Percentiles rank a stretch among this genome's conserved stretches.
phyloP scores from a whole-genome alignment of 2,329 filamentous ascomycete species.

The Stenocarpella maydis region DNA sequence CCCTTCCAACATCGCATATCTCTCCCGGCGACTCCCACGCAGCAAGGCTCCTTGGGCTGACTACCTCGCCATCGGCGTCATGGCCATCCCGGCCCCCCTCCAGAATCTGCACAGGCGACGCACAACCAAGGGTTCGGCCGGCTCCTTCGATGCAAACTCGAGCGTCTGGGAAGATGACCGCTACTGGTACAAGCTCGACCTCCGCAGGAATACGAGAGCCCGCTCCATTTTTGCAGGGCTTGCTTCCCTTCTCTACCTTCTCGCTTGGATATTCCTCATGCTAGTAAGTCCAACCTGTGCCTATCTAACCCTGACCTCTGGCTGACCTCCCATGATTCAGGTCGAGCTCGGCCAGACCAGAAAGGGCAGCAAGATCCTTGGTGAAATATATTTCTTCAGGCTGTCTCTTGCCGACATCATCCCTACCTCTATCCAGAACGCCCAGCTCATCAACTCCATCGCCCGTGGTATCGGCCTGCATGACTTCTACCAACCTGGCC shows the following conservation, averaged over 20 bases:
- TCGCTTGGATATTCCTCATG: slow-evolving; percentile 80
- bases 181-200: slow-evolving; percentile 46
- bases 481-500: slow-evolving; percentile 91
- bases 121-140: slow-evolving; percentile 31
- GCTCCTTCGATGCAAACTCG: slow-evolving; percentile 36
- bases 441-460: slow-evolving; percentile 83
- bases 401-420: slow-evolving; percentile 86
- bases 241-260: slow-evolving; percentile 74
- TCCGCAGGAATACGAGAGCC: slow-evolving; percentile 55
- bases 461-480: slow-evolving; percentile 86
- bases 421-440: slow-evolving; percentile 74
- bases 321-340: slow-evolving; percentile 40
- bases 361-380: slow-evolving; percentile 62
- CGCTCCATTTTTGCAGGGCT: slow-evolving; percentile 69
- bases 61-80: slow-evolving; percentile 18
- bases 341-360: slow-evolving; percentile 78
- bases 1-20: not conserved
- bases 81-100: slow-evolving; percentile 31
- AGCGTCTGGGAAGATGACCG: slow-evolving; percentile 26
- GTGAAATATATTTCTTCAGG: slow-evolving; percentile 82
- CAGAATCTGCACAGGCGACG: slow-evolving; percentile 31
- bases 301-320: not conserved
- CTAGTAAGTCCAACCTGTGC: slow-evolving; percentile 61
- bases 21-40: not conserved
- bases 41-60: slow-evolving; percentile 22